Base-by-base conservation (phyloP, 2,329 filamentous ascomycete genomes). In the Epichloe uncinata region DNA sequence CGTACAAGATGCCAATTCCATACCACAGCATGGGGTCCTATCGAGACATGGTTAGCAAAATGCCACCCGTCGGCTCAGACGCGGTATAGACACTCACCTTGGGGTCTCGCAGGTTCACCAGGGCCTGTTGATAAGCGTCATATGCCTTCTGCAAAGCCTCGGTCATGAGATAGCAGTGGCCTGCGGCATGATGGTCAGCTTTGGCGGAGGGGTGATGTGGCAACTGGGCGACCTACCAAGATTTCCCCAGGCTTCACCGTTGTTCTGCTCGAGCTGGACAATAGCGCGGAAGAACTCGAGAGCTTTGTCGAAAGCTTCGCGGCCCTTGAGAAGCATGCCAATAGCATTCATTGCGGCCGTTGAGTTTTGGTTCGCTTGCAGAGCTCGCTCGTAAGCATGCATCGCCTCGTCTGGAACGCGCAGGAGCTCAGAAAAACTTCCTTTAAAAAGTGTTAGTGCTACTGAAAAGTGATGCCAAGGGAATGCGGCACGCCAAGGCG, bases 111-210 rank as follows among this genome's bases (percentile, higher is more conserved):
- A 98, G 74, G 66, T 97, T 91, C 55, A 96, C 91, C 6, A 97
- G 72, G 6, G 93, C 93, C 64, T 94, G 88, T 65, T 98, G 93
- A 64, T 98, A 98, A 1, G 93, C 90, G 34, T 87, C 87, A 62
- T 98, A 98, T 1, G 93, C 93, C 63, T 97, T 89, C 68, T 97
- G 93, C 35, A 97, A 71, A 61, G 96, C 91, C 62, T 98, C 93
- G 79, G 95, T 95, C 93, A 98, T 98, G 26, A 98, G 75, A 64
- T 91, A 95, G 70, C 93, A 97, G 66, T 97, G 93, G n/a, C 93
- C 88, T 91, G 58, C 59, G 49, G 53, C 45, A 49, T 48, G 45
- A 33, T 47, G 47, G 36, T 53, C 41, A 47, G n/a, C 18, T 30
- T 20, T 33, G 37, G 20, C 13, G 16, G 18, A 34, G 38, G 5